Evolutionary conservation across 768 basidiomycete genomes (phyloP), one percentile per base, ranked within the genome.

Genomic region (Suillus americanus): DNA sequence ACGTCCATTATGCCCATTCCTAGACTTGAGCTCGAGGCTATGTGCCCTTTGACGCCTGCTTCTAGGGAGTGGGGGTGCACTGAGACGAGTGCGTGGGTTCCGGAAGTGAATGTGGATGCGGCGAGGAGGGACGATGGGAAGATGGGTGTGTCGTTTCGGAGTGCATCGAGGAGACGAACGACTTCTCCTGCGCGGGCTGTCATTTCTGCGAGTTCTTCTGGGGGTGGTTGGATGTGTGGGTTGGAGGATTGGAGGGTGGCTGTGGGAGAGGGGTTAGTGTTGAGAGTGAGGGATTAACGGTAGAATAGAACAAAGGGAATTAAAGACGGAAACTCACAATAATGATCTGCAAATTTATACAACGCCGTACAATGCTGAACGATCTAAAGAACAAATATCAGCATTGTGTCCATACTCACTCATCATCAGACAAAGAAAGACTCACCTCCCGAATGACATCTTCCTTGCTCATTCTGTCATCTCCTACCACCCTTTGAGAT

Each of bases 131-230:
- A 64, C 54, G 71, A 68, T 38, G 71, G 65, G 41, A 65, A 68
- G 23, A 56, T 55, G 23, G 61, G 46, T 10, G 16, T 25, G 23
- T 54, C 61, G 16, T 28, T 30, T 35, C 71, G 67, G 16, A 75
- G 66, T 41, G 72, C 75, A 48, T 91, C 89, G 43, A 92, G 76
- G 23, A 93, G 81, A 59, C 85, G 83, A 23, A 92, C 86, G 30
- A 94, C 90, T 60, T 84, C 77, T 60, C 80, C 78, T 25, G 91
- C 91, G 38, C 84, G 82, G 18, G 83, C 82, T 10, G 85, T 81
- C 91, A 93, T 94, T 66, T 91, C 88, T 56, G 81, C 77, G 12
- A 92, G 73, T 72, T 92, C 90, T 2, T 79, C 77, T 8, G 81
- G 74, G 10, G 78, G 65, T 5, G 89, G 90, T 66, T 86, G 86